These are phyloP conservation scores for Begonia peltatifolia DNA, from an alignment of 306 rosid species.

Conservation along the genomic window DNA sequence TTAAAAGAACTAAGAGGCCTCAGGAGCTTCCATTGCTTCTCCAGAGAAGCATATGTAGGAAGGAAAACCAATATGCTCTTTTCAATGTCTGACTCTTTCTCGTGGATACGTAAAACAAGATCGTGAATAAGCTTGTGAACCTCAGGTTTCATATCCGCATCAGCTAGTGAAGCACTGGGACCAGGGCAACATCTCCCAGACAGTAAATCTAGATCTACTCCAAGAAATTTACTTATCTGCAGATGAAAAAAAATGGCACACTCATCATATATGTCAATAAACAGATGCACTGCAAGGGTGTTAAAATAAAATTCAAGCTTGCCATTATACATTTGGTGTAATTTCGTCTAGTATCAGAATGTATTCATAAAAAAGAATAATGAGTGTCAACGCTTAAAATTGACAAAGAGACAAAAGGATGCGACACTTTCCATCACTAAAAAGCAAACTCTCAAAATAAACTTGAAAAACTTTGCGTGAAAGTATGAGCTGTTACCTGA, in stretches of 20 bases:
- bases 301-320: too few relatives aligned
- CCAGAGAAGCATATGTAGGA: conserved; percentile 72
- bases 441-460: not conserved
- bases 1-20: conserved; percentile 52
- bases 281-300: not conserved
- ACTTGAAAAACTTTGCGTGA: too few relatives aligned
- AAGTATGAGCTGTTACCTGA: conserved; percentile 31
- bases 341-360: not conserved
- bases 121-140: conserved; percentile 56
- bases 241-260: conserved; percentile 11
- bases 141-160: conserved; percentile 26
- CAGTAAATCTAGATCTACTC: conserved; percentile 24
- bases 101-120: conserved; percentile 61
- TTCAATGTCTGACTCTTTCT: conserved; percentile 64
- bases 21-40: conserved; percentile 68
- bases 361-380: not conserved
- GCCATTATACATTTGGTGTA: not conserved
- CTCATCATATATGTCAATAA: conserved; percentile 2
- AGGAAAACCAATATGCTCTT: conserved; percentile 85
- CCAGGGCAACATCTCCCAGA: conserved; percentile 25
- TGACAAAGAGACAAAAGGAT: not conserved
- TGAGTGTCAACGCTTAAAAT: too few relatives aligned
- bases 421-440: not conserved
- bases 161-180: conserved; percentile 20
- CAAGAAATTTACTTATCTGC: conserved; percentile 46